These are phyloP conservation scores for Cercospora sp. DNA, from an alignment of 2,329 filamentous ascomycete genomes.

Conservation along the genomic window DNA sequence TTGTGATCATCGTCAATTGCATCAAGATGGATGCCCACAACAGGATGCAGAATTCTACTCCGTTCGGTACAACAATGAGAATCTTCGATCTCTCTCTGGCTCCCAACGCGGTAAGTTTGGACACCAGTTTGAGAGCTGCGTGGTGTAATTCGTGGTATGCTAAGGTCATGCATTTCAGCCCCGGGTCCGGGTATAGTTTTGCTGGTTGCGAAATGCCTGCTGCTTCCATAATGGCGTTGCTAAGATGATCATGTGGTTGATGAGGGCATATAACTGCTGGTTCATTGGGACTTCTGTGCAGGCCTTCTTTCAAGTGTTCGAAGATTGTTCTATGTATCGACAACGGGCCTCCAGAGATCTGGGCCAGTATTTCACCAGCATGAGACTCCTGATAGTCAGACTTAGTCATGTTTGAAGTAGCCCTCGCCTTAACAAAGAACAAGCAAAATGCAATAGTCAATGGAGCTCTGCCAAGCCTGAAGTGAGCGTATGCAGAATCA, in stretches of 20 bases:
- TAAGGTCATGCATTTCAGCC: not conserved
- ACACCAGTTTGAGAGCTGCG: not conserved
- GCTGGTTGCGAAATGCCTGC: not conserved
- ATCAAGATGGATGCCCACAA: not conserved
- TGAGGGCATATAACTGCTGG: not conserved
- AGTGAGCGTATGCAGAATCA: not conserved
- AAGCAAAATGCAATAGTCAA: too few relatives aligned
- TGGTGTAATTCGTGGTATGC: not conserved
- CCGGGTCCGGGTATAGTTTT: not conserved
- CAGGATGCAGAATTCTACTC: not conserved
- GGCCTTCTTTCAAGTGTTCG: not conserved
- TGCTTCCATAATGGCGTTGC: too few relatives aligned
- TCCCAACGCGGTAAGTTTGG: not conserved
- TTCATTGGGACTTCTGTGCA: not conserved
- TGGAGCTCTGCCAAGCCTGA: too few relatives aligned
- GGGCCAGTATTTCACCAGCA: not conserved
- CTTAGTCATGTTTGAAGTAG: too few relatives aligned
- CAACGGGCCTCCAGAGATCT: not conserved
- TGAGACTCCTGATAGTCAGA: not conserved
- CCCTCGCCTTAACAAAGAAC: too few relatives aligned
- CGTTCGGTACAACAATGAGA: not conserved
- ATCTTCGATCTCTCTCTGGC: not conserved
- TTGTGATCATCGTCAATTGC: not conserved
- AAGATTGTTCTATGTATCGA: not conserved
- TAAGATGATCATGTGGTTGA: not conserved